Evolutionary conservation across 2,329 filamentous ascomycete species (phyloP), one percentile per base, ranked within the genome.

Genomic region (Trichoderma brevicompactum): DNA sequence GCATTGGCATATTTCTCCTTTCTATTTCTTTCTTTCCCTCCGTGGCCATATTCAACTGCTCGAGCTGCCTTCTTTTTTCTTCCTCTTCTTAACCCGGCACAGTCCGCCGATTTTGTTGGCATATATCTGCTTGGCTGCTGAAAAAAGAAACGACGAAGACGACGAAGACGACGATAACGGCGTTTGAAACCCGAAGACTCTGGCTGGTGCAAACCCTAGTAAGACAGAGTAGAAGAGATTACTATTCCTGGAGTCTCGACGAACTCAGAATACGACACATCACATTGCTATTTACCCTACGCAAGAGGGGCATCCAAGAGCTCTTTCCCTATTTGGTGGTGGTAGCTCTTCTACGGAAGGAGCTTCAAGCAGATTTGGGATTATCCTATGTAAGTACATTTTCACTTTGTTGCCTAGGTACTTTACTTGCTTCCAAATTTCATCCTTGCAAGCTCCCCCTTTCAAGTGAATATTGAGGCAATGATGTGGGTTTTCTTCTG

Each of bases 261-360:
- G n/a, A 28, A 52, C n/a, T 7, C 46, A 41, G 23, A n/a, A 52
- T 43, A 43, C 58, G 58, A 61, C 23, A 15, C 36, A 61, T 61
- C 46, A 44, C 23, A 32, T 61, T 40, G 34, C 44, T 9, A 13
- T 4, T 50, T 50, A 36, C n/a, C 46, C 48, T 61, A 52, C 36
- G 5, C 34, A 43, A 8, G 36, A 61, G 38, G 46, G 38, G 28
- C 8, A 23, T 17, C 28, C 1, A n/a, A 32, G 23, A 36, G 15
- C 36, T 52, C 15, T 52, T 61, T 23, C 36, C 46, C 36, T 23
- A 17, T 43, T 17, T 52, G n/a, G 58, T n/a, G 23, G 38, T 23
- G n/a, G 40, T 15, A 43, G 40, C 15, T 12, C 10, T 13, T 15
- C 38, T 44, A 10, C 12, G 13, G 36, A 41, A 8, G 36, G 2